phyloP scores from a whole-genome alignment of 139 green algal genomes.

The Zygnema circumcarinatum region DNA sequence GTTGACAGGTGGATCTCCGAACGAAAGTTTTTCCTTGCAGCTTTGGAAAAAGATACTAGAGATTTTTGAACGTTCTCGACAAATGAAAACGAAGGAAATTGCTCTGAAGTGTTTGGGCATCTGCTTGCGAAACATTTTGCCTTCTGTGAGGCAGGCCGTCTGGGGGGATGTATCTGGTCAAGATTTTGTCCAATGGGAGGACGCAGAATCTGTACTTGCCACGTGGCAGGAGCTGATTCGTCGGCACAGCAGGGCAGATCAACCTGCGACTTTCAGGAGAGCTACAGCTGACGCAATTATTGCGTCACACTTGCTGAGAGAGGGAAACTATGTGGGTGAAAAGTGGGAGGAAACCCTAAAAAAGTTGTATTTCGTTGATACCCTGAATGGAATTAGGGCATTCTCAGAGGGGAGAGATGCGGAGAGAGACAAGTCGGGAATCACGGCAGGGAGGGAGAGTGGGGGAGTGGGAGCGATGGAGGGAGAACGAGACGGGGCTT shows the following conservation, averaged over 20 bases:
- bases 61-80: constrained; percentile 12
- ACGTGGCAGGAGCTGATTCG: constrained; percentile 31
- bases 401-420: too few species aligned
- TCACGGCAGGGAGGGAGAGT: constrained; percentile 12
- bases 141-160: not conserved
- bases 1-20: not conserved
- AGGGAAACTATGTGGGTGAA: not conserved
- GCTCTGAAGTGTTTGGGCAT: constrained; percentile 45
- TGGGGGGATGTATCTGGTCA: not conserved
- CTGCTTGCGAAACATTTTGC: constrained; percentile 35
- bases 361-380: too few species aligned
- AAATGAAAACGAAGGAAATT: constrained; percentile 40
- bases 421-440: too few species aligned
- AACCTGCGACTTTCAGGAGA: constrained; percentile 24
- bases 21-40: not conserved
- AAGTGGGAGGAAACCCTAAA: not conserved
- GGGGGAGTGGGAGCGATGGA: not conserved
- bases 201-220: not conserved
- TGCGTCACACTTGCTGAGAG: constrained; percentile 38
- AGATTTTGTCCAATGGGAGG: not conserved
- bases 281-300: constrained; percentile 45
- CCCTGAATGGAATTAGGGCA: too few species aligned
- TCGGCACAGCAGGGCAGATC: constrained; percentile 19
- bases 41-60: constrained; percentile 40
- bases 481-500: not conserved